Conservation (phyloP, 2,329 filamentous ascomycete genomes). For the Pezicula radicicola region DNA sequence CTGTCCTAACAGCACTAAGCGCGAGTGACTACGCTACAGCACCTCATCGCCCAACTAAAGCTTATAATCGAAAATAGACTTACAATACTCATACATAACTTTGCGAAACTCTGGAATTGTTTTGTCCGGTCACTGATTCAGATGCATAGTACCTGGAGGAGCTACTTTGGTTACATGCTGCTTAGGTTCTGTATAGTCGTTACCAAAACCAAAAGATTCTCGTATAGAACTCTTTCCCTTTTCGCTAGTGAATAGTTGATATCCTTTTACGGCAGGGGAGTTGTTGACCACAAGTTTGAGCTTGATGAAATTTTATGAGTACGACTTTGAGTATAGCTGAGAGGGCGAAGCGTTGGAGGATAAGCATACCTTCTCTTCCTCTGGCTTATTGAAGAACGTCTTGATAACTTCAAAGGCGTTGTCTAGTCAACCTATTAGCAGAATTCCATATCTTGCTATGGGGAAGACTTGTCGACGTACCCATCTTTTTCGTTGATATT, state of each 20-base stretch:
- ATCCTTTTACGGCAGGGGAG: constrained; percentile 32
- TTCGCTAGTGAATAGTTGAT: neutral
- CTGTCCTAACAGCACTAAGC: no score
- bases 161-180: constrained; percentile 16
- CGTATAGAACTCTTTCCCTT: constrained; percentile 34
- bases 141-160: constrained; percentile 51
- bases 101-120: constrained; percentile 40
- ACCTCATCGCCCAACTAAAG: no score
- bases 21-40: no score
- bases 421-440: neutral
- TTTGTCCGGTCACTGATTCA: constrained; percentile 88
- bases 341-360: constrained; percentile 9
- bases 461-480: neutral
- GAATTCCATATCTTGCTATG: neutral
- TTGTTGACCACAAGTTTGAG: constrained; percentile 36
- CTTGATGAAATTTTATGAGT: neutral
- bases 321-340: neutral
- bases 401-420: constrained; percentile 11
- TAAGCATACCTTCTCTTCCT: constrained; percentile 33
- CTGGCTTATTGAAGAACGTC: constrained; percentile 1
- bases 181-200: constrained; percentile 42
- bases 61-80: constrained; percentile 19
- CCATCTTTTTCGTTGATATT: constrained; percentile 25
- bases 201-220: constrained; percentile 27
- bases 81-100: constrained; percentile 40